These are phyloP conservation scores for Letharia columbiana DNA, from an alignment of 495 filamentous ascomycete genomes.

Conservation along the genomic window DNA sequence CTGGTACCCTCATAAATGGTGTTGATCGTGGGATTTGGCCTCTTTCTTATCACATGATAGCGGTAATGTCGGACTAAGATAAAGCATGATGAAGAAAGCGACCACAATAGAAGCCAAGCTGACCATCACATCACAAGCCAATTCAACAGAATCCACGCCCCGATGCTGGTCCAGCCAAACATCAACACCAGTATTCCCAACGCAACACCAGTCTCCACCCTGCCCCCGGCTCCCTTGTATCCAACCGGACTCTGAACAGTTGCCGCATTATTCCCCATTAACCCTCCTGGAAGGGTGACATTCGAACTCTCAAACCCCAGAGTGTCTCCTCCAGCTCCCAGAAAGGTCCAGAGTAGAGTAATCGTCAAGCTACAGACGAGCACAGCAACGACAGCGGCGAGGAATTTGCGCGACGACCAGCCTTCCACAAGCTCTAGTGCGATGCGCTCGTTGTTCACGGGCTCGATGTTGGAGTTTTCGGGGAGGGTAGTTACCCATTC, in stretches of 20 bases:
- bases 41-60: no score
- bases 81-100: background rate
- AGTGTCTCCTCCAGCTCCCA: conserved; percentile 6
- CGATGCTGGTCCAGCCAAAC: conserved; percentile 25
- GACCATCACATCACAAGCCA: conserved; percentile 19
- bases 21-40: no score
- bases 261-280: background rate
- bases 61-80: background rate
- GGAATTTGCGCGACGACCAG: conserved; percentile 19
- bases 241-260: background rate
- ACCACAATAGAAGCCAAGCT: background rate
- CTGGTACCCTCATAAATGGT: no score
- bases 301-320: conserved; percentile 1
- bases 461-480: conserved; percentile 2
- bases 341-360: conserved; percentile 22
- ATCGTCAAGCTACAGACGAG: conserved; percentile 15
- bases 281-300: background rate
- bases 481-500: conserved; percentile 17
- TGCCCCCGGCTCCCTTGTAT: conserved; percentile 15
- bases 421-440: conserved; percentile 23
- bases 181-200: conserved; percentile 24
- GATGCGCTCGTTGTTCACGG: conserved; percentile 5
- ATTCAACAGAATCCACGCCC: conserved; percentile 21
- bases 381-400: conserved; percentile 11
- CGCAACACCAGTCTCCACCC: conserved; percentile 21